Evolutionary conservation across 352 stramenopile genomes (phyloP), one percentile per base, ranked within the genome.

Genomic region (Phytophthora chlamydospora): DNA sequence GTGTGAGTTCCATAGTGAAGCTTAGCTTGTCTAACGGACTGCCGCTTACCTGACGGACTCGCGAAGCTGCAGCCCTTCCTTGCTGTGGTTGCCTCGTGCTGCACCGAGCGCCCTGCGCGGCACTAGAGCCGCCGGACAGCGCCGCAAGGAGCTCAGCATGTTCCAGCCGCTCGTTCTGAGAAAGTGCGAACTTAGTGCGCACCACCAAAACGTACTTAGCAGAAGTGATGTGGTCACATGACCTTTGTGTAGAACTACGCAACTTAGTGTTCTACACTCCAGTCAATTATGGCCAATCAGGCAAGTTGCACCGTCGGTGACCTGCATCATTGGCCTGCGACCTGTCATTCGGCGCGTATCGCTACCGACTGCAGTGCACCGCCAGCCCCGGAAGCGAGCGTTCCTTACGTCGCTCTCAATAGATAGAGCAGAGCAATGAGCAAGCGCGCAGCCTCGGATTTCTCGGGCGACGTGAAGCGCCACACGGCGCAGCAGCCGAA

Each of bases 361-460:
- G 32, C 49, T 63, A 65, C 56, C 48, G 36, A 66, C 34, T 17
- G 31, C 46, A 65, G 32, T 34, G 47, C 35, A 21, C 41, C 35
- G 44, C 44, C 4, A 46, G 41, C 24, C n/a, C 12, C 41, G 43
- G 11, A 16, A 11, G 11, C n/a, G 38, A 44, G 24, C 16, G 24
- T 29, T 29, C 24, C 24, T n/a, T 29, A 29, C 24, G 24, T 29
- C 24, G 24, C 24, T 6, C 2, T 29, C 24, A 29, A 41, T 19
- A 36, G 27, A n/a, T 33, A n/a, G 6, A 50, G 27, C 17, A 21
- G 13, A 51, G 39, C 29, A 40, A 91, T 91, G 78, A 88, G 71
- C 58, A 93, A 95, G 78, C 87, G 87, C 58, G 71, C 68, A 44
- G 80, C 71, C 38, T 58, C 56, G 44, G 77, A 89, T 11, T 62